Base-by-base conservation (phyloP, 225 moss, liverwort and hornwort genomes). In the Bryoerythrophyllum caledonicum region DNA sequence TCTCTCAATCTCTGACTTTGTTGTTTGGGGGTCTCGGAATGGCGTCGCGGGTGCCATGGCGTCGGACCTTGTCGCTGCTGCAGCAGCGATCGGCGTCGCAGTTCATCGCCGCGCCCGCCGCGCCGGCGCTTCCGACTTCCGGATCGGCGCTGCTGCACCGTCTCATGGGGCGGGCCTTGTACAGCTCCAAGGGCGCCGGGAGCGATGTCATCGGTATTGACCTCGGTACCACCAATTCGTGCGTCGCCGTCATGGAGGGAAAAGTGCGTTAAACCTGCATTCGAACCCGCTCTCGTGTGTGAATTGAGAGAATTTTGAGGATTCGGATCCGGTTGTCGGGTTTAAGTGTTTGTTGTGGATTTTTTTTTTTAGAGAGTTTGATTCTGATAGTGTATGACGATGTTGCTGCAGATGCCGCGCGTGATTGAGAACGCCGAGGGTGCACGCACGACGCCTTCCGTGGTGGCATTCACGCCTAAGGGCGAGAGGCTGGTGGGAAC, bases 201-300 rank as follows among this genome's bases (percentile, higher is more conserved):
- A 73, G 85, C 62, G 88, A 88, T 74, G 86, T 89, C 15, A 84
- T 89, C 55, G 89, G 89, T 73, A 86, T 89, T 13, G 89, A 89
- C 67, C 74, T 89, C 74, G 89, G 89, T 14, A 89, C 89, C 30
- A 89, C 89, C 26, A 89, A 89, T 34, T 89, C 89, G 2, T 89
- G 89, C 30, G 86, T 86, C 7, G 56, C 89, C 17, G 84, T 89
- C 6, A 84, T 86, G 86, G 86, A 89, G 71, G 83, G 89, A 25
- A 89, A 89, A 82, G 86, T 83, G 71, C 38, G 38, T 6, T n/a
- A n/a, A n/a, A 6, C 34, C 1, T 6, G 34, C 30, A 30, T 30
- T 30, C 30, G 2, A 30, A 30, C 2, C 30, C 30, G n/a, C n/a
- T n/a, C n/a, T n/a, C n/a, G n/a, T n/a, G n/a, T 30, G 44, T 3